phyloP scores from a whole-genome alignment of 208 protist species.

The Trypanosoma caninum region DNA sequence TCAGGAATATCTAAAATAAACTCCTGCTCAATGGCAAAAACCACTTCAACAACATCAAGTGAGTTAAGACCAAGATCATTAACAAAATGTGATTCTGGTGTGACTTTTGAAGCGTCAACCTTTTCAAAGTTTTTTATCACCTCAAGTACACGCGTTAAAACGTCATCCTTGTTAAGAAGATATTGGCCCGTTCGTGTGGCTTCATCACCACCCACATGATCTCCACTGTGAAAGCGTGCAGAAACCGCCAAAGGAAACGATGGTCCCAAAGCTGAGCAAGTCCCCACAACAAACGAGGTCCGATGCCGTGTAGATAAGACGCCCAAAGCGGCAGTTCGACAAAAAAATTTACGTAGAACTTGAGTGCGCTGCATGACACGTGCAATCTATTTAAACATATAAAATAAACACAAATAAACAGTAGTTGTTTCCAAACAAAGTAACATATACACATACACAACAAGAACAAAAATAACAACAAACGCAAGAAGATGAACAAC shows the following conservation, averaged over 20 bases:
- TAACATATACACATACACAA: background rate
- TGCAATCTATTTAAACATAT: slow-evolving; percentile 5
- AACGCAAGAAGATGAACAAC: background rate
- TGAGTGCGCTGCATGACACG: slow-evolving; percentile 22
- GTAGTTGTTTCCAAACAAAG: background rate
- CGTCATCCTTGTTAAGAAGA: slow-evolving; percentile 91
- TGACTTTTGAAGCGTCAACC: slow-evolving; percentile 91
- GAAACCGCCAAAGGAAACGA: slow-evolving; percentile 21
- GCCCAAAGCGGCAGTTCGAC: slow-evolving; percentile 4
- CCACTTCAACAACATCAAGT: slow-evolving; percentile 94
- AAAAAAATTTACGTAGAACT: slow-evolving; percentile 19
- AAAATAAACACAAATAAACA: background rate
- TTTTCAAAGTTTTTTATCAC: slow-evolving; percentile 97
- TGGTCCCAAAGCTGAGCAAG: background rate
- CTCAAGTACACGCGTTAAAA: slow-evolving; percentile 93
- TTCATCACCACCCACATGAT: slow-evolving; percentile 44
- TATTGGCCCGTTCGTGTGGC: slow-evolving; percentile 79
- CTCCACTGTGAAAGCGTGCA: slow-evolving; percentile 54
- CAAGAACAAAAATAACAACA: slow-evolving; percentile 11
- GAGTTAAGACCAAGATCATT: slow-evolving; percentile 96
- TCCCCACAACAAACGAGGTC: slow-evolving; percentile 7
- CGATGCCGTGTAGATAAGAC: slow-evolving; percentile 1
- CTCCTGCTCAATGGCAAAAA: slow-evolving; percentile 95
- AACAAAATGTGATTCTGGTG: slow-evolving; percentile 90
- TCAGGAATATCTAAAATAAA: slow-evolving; percentile 96